Evolutionary conservation across 2,329 filamentous ascomycete genomes (phyloP), one percentile per base, ranked within the genome.

Genomic region (Iodosphaeria phyllophila): DNA sequence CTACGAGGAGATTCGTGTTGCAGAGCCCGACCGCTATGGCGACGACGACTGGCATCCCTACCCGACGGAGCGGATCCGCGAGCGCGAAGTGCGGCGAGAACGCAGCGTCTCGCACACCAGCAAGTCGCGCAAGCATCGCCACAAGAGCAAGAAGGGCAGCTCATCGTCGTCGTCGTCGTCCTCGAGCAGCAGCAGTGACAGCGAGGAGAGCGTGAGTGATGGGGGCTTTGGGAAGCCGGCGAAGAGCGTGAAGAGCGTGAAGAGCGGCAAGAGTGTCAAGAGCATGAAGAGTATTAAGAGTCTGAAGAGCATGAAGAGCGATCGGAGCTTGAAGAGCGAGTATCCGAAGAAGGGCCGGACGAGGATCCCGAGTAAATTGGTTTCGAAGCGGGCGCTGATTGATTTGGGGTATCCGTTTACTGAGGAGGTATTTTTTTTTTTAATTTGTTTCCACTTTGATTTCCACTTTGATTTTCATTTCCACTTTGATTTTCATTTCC

Each of bases 261-360:
- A 29, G n/a, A 56, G 54, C 12, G 56, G 55, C 13, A 64, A 60
- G 3, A 39, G 39, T 10, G 38, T 51, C 19, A n/a, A n/a, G n/a
- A n/a, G n/a, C n/a, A n/a, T n/a, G n/a, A n/a, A n/a, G n/a, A n/a
- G n/a, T n/a, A n/a, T n/a, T n/a, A n/a, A n/a, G 42, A 41, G 25
- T 39, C 35, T 32, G 56, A 48, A 29, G n/a, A 56, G 54, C 12
- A 56, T 55, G 13, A 64, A 60, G 3, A 39, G 39, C 10, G 38
- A 50, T 18, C n/a, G n/a, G n/a, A 58, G 58, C 7, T 46, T 59
- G n/a, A 60, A 54, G 40, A 66, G 54, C 47, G 63, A 72, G 29
- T 80, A 77, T 34, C 75, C 76, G 7, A 77, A 78, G 52, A 83
- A 76, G 47, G 84, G 84, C 39, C 92, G 84, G 60, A 93, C 84